These are phyloP conservation scores for Globisporangium polare DNA, from an alignment of 352 stramenopile genomes.

Conservation along the genomic window DNA sequence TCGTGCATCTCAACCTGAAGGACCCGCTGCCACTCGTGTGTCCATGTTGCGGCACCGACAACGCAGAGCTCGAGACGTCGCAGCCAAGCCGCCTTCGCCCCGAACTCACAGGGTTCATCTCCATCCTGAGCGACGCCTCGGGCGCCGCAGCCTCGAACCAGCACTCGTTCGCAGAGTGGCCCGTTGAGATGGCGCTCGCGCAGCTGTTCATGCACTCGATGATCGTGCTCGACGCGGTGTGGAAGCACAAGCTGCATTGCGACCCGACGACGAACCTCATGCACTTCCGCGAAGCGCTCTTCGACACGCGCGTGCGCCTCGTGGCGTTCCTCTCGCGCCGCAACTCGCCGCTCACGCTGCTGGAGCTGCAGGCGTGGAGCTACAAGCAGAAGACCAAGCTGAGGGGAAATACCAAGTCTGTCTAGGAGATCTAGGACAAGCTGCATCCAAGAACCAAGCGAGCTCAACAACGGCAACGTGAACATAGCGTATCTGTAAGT, in stretches of 20 bases:
- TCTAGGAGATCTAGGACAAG: constrained; percentile 3
- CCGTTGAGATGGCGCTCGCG: constrained; percentile 46
- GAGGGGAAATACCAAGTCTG: constrained; percentile 8
- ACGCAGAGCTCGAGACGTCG: constrained; percentile 52
- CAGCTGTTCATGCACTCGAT: constrained; percentile 64
- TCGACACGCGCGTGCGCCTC: constrained; percentile 42
- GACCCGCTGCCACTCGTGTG: constrained; percentile 56
- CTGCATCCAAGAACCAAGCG: not conserved
- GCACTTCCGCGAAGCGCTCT: constrained; percentile 57
- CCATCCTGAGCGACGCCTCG: constrained; percentile 40
- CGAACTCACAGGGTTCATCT: constrained; percentile 51
- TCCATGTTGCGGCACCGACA: constrained; percentile 67
- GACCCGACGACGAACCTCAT: constrained; percentile 54
- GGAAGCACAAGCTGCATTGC: constrained; percentile 43
- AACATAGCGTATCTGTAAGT: not conserved
- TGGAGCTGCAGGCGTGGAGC: constrained; percentile 48
- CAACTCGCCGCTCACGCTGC: constrained; percentile 40
- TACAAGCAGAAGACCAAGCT: constrained; percentile 24
- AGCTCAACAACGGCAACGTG: not conserved
- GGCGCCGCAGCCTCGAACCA: constrained; percentile 36
- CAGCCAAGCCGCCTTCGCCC: constrained; percentile 44
- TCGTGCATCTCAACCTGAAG: constrained; percentile 69
- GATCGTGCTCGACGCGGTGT: constrained; percentile 54
- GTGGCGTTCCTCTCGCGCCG: constrained; percentile 45
- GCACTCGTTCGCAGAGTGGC: constrained; percentile 32